Conservation (phyloP, 495 filamentous ascomycete genomes). For the Polyplosphaeria fusca region DNA sequence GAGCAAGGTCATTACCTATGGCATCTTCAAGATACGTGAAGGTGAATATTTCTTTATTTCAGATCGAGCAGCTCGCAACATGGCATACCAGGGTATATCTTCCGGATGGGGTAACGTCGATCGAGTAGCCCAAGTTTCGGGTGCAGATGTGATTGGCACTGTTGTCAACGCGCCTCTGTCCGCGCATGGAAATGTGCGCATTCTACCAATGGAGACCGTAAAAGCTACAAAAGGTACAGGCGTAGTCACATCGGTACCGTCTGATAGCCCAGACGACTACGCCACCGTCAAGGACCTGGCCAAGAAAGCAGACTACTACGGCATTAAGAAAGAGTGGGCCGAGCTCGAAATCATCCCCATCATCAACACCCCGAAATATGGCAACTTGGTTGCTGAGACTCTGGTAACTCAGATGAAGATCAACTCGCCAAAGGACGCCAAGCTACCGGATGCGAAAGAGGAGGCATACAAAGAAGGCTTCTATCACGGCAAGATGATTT, state of each 20-base stretch:
- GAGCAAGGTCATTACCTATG: slow-evolving; percentile 85
- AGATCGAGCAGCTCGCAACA: slow-evolving; percentile 86
- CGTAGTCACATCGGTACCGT: slow-evolving; percentile 92
- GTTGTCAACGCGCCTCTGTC: slow-evolving; percentile 85
- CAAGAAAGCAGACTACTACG: slow-evolving; percentile 97
- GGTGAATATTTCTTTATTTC: slow-evolving; percentile 84
- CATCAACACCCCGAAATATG: slow-evolving; percentile 87
- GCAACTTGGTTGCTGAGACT: slow-evolving; percentile 74
- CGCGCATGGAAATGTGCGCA: slow-evolving; percentile 78
- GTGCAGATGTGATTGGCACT: slow-evolving; percentile 80
- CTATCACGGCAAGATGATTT: slow-evolving; percentile 89
- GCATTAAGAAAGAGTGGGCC: slow-evolving; percentile 95
- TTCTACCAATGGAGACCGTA: slow-evolving; percentile 93
- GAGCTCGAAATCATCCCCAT: slow-evolving; percentile 77
- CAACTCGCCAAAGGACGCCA: slow-evolving; percentile 86
- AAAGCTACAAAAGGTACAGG: slow-evolving; percentile 91
- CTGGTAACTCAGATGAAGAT: slow-evolving; percentile 94
- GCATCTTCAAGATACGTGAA: slow-evolving; percentile 78
- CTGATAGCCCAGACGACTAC: slow-evolving; percentile 93
- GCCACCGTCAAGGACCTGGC: slow-evolving; percentile 81
- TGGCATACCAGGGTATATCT: slow-evolving; percentile 91
- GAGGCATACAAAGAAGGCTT: slow-evolving; percentile 96
- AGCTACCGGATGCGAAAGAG: slow-evolving; percentile 90
- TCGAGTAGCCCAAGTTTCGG: slow-evolving; percentile 66
- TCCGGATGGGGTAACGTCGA: slow-evolving; percentile 69